Conservation (phyloP, 1,139 yeast genomes). For the Lodderomyces parapsilosis region DNA sequence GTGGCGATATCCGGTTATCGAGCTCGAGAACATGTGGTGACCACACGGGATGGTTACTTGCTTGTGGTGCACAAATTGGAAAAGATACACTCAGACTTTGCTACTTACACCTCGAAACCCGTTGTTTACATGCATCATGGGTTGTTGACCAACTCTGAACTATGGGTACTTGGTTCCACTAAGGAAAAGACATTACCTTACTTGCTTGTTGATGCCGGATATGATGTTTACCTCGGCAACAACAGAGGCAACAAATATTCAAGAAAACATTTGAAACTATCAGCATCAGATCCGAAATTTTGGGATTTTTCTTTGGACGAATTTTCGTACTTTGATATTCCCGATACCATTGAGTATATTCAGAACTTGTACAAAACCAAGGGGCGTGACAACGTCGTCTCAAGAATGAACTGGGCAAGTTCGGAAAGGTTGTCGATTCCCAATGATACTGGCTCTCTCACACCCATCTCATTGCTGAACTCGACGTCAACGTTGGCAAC, state of each 20-base stretch:
- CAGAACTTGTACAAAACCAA: slow-evolving; percentile 14
- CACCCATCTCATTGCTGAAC: neutral
- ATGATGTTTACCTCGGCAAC: slow-evolving; percentile 39
- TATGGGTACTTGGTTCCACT: slow-evolving; percentile 40
- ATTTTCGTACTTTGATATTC: slow-evolving; percentile 80
- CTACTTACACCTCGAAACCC: slow-evolving; percentile 5
- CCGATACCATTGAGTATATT: slow-evolving; percentile 68
- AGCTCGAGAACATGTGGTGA: slow-evolving; percentile 71
- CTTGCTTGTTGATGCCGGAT: slow-evolving; percentile 29
- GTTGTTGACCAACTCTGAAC: slow-evolving; percentile 44
- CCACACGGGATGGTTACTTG: slow-evolving; percentile 44
- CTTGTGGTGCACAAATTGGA: slow-evolving; percentile 40
- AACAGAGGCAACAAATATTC: slow-evolving; percentile 39
- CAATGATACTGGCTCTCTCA: neutral
- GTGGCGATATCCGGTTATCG: slow-evolving; percentile 61
- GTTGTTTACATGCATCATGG: slow-evolving; percentile 51
- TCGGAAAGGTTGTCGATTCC: neutral
- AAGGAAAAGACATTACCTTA: slow-evolving; percentile 31
- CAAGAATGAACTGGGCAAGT: neutral
- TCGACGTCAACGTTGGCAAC: neutral
- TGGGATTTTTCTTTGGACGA: slow-evolving; percentile 90
- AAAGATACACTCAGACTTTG: slow-evolving; percentile 2
- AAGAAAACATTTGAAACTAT: slow-evolving; percentile 34
- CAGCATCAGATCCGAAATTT: slow-evolving; percentile 50
- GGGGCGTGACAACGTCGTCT: neutral